Percentiles rank a stretch among this genome's conserved stretches.
phyloP scores from a whole-genome alignment of 495 filamentous ascomycete genomes.

The Annulohypoxylon maeteangense region DNA sequence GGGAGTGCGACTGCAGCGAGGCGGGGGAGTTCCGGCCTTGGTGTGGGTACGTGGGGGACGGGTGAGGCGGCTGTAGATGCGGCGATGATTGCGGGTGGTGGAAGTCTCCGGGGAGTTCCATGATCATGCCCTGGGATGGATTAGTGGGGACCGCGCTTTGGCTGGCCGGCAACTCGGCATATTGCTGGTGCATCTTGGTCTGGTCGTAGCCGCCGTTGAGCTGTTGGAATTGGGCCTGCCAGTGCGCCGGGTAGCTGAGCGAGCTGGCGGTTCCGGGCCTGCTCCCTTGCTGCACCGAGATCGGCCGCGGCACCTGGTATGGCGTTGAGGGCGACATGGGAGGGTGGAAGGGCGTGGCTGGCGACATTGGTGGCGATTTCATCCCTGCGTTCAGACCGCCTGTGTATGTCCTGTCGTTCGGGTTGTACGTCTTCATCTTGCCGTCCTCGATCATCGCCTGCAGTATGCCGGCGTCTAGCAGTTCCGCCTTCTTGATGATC shows the following conservation, averaged over 20 bases:
- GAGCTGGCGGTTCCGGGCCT: conserved; percentile 45
- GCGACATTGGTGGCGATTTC: conserved; percentile 50
- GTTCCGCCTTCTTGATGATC: conserved; percentile 73
- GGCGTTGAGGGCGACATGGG: conserved; percentile 51
- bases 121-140: conserved; percentile 37
- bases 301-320: conserved; percentile 55
- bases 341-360: conserved; percentile 43
- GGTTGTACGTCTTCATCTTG: conserved; percentile 61
- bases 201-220: conserved; percentile 35
- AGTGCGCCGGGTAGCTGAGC: conserved; percentile 40
- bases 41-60: conserved; percentile 29
- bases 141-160: conserved; percentile 10
- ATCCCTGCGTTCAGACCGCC: conserved; percentile 39
- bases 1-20: conserved; percentile 47
- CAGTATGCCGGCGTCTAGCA: conserved; percentile 60
- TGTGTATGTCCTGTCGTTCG: conserved; percentile 51
- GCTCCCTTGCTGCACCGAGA: conserved; percentile 45
- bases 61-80: conserved; percentile 40
- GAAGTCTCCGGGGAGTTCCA: conserved; percentile 62
- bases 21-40: conserved; percentile 44
- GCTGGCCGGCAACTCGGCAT: conserved; percentile 31
- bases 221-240: conserved; percentile 39
- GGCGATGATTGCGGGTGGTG: conserved; percentile 46
- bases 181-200: conserved; percentile 37
- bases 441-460: conserved; percentile 62